Evolutionary conservation across 2,329 filamentous ascomycete species (phyloP).

Genomic region (Fusarium sp.): DNA sequence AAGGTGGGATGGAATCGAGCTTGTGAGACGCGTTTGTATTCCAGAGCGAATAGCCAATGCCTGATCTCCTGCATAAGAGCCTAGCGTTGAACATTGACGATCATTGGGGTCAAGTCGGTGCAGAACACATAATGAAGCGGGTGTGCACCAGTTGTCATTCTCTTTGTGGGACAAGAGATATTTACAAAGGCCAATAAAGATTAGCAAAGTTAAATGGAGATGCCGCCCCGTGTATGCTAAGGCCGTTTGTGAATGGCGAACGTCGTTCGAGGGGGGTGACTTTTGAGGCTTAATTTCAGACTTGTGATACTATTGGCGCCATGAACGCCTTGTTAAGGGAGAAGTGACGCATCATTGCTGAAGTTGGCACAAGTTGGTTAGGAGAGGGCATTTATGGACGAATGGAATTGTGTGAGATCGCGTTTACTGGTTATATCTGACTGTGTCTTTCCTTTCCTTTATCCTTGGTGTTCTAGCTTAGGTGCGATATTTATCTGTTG

Average conservation of each 20-base stretch:
- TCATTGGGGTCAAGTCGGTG: slow-evolving; percentile 39
- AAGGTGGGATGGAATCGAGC: slow-evolving; percentile 48
- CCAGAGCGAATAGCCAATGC: slow-evolving; percentile 47
- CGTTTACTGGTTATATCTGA: slow-evolving; percentile 32
- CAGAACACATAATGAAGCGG: slow-evolving; percentile 47
- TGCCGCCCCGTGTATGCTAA: slow-evolving; percentile 27
- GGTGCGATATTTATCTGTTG: slow-evolving; percentile 9
- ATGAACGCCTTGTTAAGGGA: slow-evolving; percentile 35
- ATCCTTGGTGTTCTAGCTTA: slow-evolving; percentile 17
- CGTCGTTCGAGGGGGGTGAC: slow-evolving; percentile 20
- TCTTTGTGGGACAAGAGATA: slow-evolving; percentile 34
- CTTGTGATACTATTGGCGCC: slow-evolving; percentile 22
- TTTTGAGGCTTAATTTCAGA: slow-evolving; percentile 40
- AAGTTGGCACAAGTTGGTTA: slow-evolving; percentile 39
- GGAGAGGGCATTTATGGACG: slow-evolving; percentile 32
- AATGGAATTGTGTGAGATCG: slow-evolving; percentile 31
- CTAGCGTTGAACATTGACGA: slow-evolving; percentile 41
- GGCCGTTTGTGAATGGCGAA: slow-evolving; percentile 28
- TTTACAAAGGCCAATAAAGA: slow-evolving; percentile 34
- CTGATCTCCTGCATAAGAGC: slow-evolving; percentile 41
- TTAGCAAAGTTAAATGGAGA: slow-evolving; percentile 30
- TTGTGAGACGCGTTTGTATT: slow-evolving; percentile 44
- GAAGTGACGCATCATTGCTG: slow-evolving; percentile 38
- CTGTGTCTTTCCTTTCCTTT: slow-evolving; percentile 30
- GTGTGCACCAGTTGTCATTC: slow-evolving; percentile 43